Base-by-base conservation (phyloP, 2,329 filamentous ascomycete genomes). In the Fusarium nelsonii region DNA sequence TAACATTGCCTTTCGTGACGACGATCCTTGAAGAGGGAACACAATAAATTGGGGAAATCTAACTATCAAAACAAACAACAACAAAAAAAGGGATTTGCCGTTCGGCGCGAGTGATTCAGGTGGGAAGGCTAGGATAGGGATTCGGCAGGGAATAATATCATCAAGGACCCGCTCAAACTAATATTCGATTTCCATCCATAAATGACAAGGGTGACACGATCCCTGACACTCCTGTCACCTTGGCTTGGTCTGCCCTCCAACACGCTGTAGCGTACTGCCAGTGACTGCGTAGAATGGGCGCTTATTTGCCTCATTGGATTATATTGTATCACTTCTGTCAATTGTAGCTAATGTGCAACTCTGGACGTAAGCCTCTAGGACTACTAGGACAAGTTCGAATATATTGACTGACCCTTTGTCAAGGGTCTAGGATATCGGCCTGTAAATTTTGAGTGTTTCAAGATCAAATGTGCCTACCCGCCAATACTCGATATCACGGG, bases 61-160 rank as follows among this genome's bases (percentile, higher is more conserved):
- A 16, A 32, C 36, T 30, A 66, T 63, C 30, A 64, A 68, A 68
- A 46, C 40, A 45, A 39, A 40, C 28, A 34, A 65, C 49, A 40
- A 55, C 57, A 26, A 34, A 63, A 54, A 59, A 50, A 60, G 44
- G 46, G 49, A 39, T 49, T 55, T 50, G 34, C 40, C n/a, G 34
- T 51, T 52, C 46, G 48, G 61, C 59, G 61, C 59, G 59, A 69
- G 40, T 62, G 65, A 69, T 69, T 69, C 65, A 69, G 65, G 65
- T 69, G 65, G 54, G 48, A 63, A 67, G 44, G 69, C 52, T 46
- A 51, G 53, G 37, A 69, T 61, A 65, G 34, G 52, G 52, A 55
- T 55, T 46, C 32, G 20, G 30, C 52, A 55, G 41, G 52, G 52
- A 51, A 51, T 51, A 51, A 18, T 28, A 51, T 14, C 36, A 43